Base-by-base conservation (phyloP, 2,329 filamentous ascomycete genomes). In the Neofusicoccum kwambonambiense region DNA sequence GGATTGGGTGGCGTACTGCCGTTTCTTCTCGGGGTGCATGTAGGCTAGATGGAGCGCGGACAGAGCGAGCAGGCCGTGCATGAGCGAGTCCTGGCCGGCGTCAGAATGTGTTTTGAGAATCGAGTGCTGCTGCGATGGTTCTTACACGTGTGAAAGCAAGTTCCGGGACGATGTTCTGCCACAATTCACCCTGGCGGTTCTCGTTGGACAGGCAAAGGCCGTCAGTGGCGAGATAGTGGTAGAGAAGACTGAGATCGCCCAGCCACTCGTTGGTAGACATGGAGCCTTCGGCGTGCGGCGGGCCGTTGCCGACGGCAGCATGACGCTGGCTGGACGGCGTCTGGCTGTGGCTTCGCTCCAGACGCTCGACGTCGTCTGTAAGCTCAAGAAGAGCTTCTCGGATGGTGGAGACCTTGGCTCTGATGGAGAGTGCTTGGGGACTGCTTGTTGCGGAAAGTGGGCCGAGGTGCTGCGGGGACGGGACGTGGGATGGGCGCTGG, bases 61-160 rank as follows among this genome's bases (percentile, higher is more conserved):
- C 8, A 60, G 31, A 1, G 56, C 56, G 11, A 60, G 56, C 7
- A 60, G 4, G 4, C 56, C 56, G 42, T 47, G 56, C 56, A 60
- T 60, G 4, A 60, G 11, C 2, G 56, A 22, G 11, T 60, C 56
- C 56, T 60, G 56, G 13, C 4, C 12, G 15, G 6, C 12, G 22
- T 44, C 13, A 44, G 31, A 11, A 8, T 12, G 39, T 17, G 15
- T 7, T 15, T 12, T 17, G 2, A 27, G n/a, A 5, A 12, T 12
- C 4, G 2, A 11, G 12, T 5, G 11, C 22, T 7, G 7, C 9
- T 3, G 9, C 11, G 9, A 9, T n/a, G 11, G 6, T 9, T 34
- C 56, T 37, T 11, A 60, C 56, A 5, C 31, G 56, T 15, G 15
- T 39, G n/a, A 60, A 60, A n/a, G 56, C 56, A 12, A 60, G 56